phyloP scores from a whole-genome alignment of 2,329 filamentous ascomycete species.

The Hymenoscyphus fructigenus region DNA sequence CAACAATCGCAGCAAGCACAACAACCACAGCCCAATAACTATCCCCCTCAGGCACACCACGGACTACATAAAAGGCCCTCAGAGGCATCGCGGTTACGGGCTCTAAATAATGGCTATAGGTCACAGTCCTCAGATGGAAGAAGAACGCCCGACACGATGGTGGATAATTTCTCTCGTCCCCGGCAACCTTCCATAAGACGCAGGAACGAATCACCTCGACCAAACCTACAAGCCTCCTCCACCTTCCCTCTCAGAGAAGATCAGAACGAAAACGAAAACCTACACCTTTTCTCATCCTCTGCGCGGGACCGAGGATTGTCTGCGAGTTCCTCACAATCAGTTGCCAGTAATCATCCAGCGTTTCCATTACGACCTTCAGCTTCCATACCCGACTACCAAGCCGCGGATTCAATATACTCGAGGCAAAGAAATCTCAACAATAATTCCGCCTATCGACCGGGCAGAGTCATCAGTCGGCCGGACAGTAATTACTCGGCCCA shows the following conservation, averaged over 20 bases:
- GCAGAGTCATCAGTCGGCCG: slow-evolving; percentile 24
- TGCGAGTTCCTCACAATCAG: slow-evolving; percentile 32
- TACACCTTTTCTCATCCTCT: slow-evolving; percentile 16
- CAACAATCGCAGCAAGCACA: neutral
- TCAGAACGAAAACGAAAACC: slow-evolving; percentile 25
- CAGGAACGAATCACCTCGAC: slow-evolving; percentile 31
- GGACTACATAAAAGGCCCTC: slow-evolving; percentile 31
- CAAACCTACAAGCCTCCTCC: slow-evolving; percentile 23
- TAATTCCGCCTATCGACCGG: slow-evolving; percentile 26
- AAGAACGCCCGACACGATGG: slow-evolving; percentile 26
- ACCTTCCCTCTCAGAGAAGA: slow-evolving; percentile 27
- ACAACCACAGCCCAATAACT: slow-evolving; percentile 2
- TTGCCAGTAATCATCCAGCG: slow-evolving; percentile 16
- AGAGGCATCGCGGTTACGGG: slow-evolving; percentile 35
- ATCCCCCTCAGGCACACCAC: slow-evolving; percentile 8
- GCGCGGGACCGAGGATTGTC: slow-evolving; percentile 34
- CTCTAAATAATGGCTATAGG: slow-evolving; percentile 35
- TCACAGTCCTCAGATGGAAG: slow-evolving; percentile 30
- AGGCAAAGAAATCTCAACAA: slow-evolving; percentile 34
- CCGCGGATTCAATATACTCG: slow-evolving; percentile 32
- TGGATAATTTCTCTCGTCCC: slow-evolving; percentile 35
- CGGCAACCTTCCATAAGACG: slow-evolving; percentile 30
- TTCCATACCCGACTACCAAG: slow-evolving; percentile 37
- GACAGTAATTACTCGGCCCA: slow-evolving; percentile 32
- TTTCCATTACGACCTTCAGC: slow-evolving; percentile 31